Base-by-base conservation (phyloP, 768 basidiomycete genomes). In the Russula emetica region DNA sequence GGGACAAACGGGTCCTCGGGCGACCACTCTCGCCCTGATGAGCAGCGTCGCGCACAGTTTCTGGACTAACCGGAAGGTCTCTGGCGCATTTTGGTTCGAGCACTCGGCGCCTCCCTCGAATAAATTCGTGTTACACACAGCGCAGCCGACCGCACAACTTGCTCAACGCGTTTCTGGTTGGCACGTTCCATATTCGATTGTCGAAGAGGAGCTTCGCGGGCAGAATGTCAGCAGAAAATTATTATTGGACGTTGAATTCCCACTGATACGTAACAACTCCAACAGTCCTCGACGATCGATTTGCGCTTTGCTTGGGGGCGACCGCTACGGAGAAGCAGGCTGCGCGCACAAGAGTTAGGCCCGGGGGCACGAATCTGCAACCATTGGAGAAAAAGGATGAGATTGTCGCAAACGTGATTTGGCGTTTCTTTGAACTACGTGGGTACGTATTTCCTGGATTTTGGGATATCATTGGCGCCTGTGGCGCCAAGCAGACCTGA, bases 311-410 rank as follows among this genome's bases (percentile, higher is more conserved):
- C 73, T 79, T 99, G 54, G 95, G 96, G 28, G 95, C 96, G 44
- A 94, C 95, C 30, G 82, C 83, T 50, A 79, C 84, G 49, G 92
- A 95, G 60, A 86, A 86, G 69, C 80, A 90, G 24, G 94, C 97
- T 0, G 74, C 77, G 45, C 86, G 93, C 47, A 98, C 96, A 54
- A 90, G 88, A 74, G 80, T 82, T 45, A 90, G 86, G 77, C 71
- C 73, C n/a, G 78, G 70, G 56, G 68, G 75, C 36, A 70, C 77
- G 30, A 71, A 69, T 42, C 70, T 70, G 7, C 28, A 24, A 24
- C 82, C 85, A 18, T 80, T 99, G 30, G 96, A 98, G 64, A 98
- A 97, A 78, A 98, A 98, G 77, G 97, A 99, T 70, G 97, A 99
- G 74, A 81, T 97, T 0, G 97, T 99, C 4, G 95, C 95, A 9